These are phyloP conservation scores for Huntiella moniliformis DNA, from an alignment of 2,329 filamentous ascomycete species.

Conservation along the genomic window DNA sequence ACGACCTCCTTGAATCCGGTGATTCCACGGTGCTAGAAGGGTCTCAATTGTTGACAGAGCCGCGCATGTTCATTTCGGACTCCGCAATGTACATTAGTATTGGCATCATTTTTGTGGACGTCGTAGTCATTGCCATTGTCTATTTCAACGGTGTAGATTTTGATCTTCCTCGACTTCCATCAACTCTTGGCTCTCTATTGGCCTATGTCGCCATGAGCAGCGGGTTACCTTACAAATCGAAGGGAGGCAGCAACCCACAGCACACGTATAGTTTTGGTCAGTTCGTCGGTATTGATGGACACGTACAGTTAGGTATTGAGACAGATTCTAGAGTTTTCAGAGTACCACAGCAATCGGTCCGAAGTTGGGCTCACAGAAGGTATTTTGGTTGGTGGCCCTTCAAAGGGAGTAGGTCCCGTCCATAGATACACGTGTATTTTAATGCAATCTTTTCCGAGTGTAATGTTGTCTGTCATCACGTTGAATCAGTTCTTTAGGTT, in stretches of 20 bases:
- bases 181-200: constrained; percentile 28
- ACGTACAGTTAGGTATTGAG: constrained; percentile 32
- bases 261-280: constrained; percentile 25
- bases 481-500: too few relatives aligned
- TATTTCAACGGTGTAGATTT: constrained; percentile 24
- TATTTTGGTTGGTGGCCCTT: not conserved
- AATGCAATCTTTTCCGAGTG: too few relatives aligned
- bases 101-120: constrained; percentile 24
- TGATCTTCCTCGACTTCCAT: constrained; percentile 32
- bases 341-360: constrained; percentile 5
- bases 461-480: too few relatives aligned
- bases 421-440: too few relatives aligned
- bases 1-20: constrained; percentile 19
- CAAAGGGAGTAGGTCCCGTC: too few relatives aligned
- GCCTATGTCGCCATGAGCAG: constrained; percentile 29
- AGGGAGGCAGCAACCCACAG: not conserved
- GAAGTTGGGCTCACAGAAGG: not conserved
- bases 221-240: constrained; percentile 15
- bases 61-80: constrained; percentile 28
- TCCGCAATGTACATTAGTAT: constrained; percentile 27
- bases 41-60: constrained; percentile 15
- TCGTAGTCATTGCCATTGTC: constrained; percentile 23
- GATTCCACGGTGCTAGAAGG: constrained; percentile 9
- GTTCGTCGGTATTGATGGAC: constrained; percentile 29
- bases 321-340: constrained; percentile 23